Base-by-base conservation (phyloP, 2,329 filamentous ascomycete genomes). In the Fusarium palustre region DNA sequence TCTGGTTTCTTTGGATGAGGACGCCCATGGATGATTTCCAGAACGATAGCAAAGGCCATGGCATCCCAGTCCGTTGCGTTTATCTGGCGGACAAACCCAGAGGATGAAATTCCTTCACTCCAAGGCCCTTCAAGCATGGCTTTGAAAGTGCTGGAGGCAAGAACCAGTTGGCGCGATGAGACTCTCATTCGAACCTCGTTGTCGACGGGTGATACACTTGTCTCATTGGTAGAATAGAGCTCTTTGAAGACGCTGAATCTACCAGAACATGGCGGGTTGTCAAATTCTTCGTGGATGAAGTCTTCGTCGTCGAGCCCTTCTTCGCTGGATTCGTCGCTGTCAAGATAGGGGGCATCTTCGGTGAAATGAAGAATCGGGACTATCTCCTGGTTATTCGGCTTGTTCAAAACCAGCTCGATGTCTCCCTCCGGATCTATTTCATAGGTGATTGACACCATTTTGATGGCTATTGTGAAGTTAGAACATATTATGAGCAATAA, bases 21-120 rank as follows among this genome's bases (percentile, higher is more conserved):
- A 3, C 50, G 48, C 1, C 53, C 53, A 6, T 70, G 66, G 0
- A 58, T 58, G 0, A 57, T 22, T 4, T 69, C 54, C 5, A 69
- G 33, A 0, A 70, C 30, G 0, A 69, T 24, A 0, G 43, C 20
- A 0, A 70, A 18, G 0, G 62, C 61, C 0, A 52, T 30, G 0
- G 36, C 34, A 2, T 70, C 63, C 68, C 58, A 68, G 1, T 10
- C 47, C 8, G 8, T 58, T 3, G 53, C 8, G 2, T 20, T 1
- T 2, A 69, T 12, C 12, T 28, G 42, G 1, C 52, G 48, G 13
- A 34, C 0, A 1, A 4, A 25, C 24, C 24, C 4, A 7, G 24
- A 7, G 28, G 30, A 15, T 12, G 48, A 45, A 3, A 16, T 11
- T 0, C 15, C 38, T 3, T 64, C 59, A 0, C 15, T 11, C 34